Percentiles rank a stretch among this genome's conserved stretches.
Conservation (phyloP, 371 early-diverging fungal genomes). For the Apophysomyces ossiformis region DNA sequence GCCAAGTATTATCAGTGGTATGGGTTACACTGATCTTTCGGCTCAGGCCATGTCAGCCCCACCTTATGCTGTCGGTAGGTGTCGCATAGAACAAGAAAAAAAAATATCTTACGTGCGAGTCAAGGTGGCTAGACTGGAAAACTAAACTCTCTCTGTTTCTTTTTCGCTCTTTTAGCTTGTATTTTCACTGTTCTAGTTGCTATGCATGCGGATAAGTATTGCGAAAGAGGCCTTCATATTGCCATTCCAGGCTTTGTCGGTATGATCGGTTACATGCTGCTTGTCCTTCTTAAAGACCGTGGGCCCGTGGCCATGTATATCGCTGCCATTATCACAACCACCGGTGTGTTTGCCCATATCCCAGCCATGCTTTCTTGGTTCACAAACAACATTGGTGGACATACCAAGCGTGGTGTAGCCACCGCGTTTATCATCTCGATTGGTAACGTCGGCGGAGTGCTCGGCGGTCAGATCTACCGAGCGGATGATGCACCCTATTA, state of each 20-base stretch:
- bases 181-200: constrained; percentile 58
- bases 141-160: background rate
- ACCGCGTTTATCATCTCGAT: constrained; percentile 63
- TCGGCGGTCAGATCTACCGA: constrained; percentile 68
- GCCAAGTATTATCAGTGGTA: constrained; percentile 71
- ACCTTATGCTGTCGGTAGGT: constrained; percentile 23
- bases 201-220: constrained; percentile 65
- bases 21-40: constrained; percentile 60
- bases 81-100: background rate
- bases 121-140: too few species aligned
- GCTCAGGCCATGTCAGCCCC: constrained; percentile 56
- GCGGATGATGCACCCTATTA: constrained; percentile 63
- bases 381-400: constrained; percentile 65
- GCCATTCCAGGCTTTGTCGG: constrained; percentile 63
- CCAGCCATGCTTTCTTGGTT: constrained; percentile 70
- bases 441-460: constrained; percentile 70
- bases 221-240: constrained; percentile 68
- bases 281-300: constrained; percentile 45
- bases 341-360: constrained; percentile 59
- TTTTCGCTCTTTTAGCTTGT: constrained; percentile 51
- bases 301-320: constrained; percentile 45
- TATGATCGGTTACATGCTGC: constrained; percentile 66
- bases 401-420: constrained; percentile 67
- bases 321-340: constrained; percentile 56
- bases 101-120: background rate